Evolutionary conservation across 1,284 basidiomycete species (phyloP), one percentile per base, ranked within the genome.

Genomic region (Tilletia caries): DNA sequence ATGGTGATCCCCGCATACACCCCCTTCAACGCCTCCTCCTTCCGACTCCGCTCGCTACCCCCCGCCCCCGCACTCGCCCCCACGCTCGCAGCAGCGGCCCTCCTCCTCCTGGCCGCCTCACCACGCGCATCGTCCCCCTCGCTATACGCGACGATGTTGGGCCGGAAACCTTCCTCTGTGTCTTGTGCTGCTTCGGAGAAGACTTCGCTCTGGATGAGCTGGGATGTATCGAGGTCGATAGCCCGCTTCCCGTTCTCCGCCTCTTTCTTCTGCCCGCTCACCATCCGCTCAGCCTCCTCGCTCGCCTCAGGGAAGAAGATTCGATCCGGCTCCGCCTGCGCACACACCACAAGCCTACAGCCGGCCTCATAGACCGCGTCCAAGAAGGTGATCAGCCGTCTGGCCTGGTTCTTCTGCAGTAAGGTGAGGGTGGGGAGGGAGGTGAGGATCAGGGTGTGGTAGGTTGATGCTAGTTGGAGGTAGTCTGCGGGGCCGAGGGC

Each of bases 401-500:
- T 84, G 2, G 89, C 90, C 83, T 91, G 88, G 80, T 91, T 89
- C 85, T 91, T 91, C 44, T 85, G 85, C 13, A 86, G 85, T 2
- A 90, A 83, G 15, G 85, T 85, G 2, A 91, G 85, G 34, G 88
- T 75, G 0, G 89, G 89, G 23, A 91, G 86, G 43, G 86, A 84
- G 64, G 88, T 87, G 67, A 91, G 85, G 72, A 88, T 85, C 68
- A 91, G 83, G 0, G 88, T 89, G 68, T 86, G 85, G 75, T 86
- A 90, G 1, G 85, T 86, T 0, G 87, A 88, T 0, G 89, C 87
- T 10, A 91, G 83, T 0, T 88, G 88, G 50, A 90, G 84, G 79
- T 91, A 91, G 81, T 91, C 90, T 10, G 90, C 90, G 1, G 89
- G 86, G 0, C 90, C 90, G 0, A 91, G 84, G 0, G 89, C 86